Percentiles rank a stretch among this genome's conserved stretches.
Evolutionary conservation across 805 yeast species (phyloP).

Genomic region (Saccharomycopsis vini): DNA sequence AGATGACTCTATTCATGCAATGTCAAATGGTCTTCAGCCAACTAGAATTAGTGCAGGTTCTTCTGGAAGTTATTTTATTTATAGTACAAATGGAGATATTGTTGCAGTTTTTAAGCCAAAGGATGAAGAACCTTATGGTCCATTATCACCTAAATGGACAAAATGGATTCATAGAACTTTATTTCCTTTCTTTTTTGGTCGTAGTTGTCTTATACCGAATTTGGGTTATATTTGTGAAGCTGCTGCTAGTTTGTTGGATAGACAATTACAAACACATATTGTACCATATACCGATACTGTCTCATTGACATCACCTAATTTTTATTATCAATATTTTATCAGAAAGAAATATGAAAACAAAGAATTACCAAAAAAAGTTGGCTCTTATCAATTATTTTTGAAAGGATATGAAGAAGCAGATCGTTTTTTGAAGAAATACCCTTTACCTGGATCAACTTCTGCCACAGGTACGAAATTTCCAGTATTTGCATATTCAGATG

Average conservation of each 20-base stretch:
- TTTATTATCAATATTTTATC: constrained; percentile 47
- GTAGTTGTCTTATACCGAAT: constrained; percentile 65
- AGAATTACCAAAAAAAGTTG: constrained; percentile 39
- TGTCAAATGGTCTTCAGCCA: constrained; percentile 40
- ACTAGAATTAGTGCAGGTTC: constrained; percentile 54
- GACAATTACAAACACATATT: constrained; percentile 46
- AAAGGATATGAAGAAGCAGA: constrained; percentile 53
- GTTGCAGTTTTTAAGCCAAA: constrained; percentile 68
- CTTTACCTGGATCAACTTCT: constrained; percentile 40
- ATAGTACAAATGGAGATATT: constrained; percentile 28
- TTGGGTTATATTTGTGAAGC: constrained; percentile 65
- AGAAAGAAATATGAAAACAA: constrained; percentile 15
- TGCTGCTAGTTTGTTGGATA: constrained; percentile 60
- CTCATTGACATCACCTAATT: constrained; percentile 36
- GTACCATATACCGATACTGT: constrained; percentile 63
- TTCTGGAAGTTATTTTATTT: constrained; percentile 61
- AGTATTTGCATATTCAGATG: constrained; percentile 1
- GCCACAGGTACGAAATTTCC: neutral
- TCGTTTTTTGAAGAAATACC: constrained; percentile 44
- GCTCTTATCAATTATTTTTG: constrained; percentile 59
- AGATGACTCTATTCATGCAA: constrained; percentile 35
- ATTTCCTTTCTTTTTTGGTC: constrained; percentile 70
- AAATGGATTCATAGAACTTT: constrained; percentile 70
- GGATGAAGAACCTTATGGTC: constrained; percentile 77
- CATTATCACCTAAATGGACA: constrained; percentile 69